These are phyloP conservation scores for Phytophthora lateralis DNA, from an alignment of 352 stramenopile genomes.

Conservation along the genomic window DNA sequence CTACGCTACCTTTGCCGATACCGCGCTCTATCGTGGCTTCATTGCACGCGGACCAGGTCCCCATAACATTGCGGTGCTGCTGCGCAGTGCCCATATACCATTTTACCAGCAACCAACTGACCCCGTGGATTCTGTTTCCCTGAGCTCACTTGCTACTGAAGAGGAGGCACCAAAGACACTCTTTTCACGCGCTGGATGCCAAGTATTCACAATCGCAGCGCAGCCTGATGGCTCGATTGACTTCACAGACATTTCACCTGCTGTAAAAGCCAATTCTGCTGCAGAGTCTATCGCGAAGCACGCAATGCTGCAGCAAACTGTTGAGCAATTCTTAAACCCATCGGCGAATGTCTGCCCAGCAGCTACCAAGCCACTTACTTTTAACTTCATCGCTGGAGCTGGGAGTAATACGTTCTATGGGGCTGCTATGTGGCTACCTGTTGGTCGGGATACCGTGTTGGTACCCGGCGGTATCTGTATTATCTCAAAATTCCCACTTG, in stretches of 20 bases:
- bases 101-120: conserved; percentile 65
- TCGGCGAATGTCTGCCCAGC: conserved; percentile 21
- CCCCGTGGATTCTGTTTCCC: neutral
- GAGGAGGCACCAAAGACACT: neutral
- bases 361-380: conserved; percentile 35
- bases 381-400: conserved; percentile 61
- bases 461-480: conserved; percentile 45
- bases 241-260: conserved; percentile 18
- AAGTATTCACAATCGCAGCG: conserved; percentile 25
- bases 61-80: conserved; percentile 43
- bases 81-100: conserved; percentile 51
- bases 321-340: conserved; percentile 56
- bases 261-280: neutral
- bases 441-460: conserved; percentile 6
- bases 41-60: conserved; percentile 13
- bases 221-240: conserved; percentile 15
- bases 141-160: conserved; percentile 14
- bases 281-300: neutral
- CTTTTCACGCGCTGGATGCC: conserved; percentile 32
- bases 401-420: conserved; percentile 46
- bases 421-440: conserved; percentile 40
- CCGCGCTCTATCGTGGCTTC: conserved; percentile 55
- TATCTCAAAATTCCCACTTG: conserved; percentile 55
- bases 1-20: conserved; percentile 56
- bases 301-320: conserved; percentile 26